Percentiles rank a stretch among this genome's conserved stretches.
Evolutionary conservation across 1,139 yeast species (phyloP).

Genomic region (Candida sanyaensis): DNA sequence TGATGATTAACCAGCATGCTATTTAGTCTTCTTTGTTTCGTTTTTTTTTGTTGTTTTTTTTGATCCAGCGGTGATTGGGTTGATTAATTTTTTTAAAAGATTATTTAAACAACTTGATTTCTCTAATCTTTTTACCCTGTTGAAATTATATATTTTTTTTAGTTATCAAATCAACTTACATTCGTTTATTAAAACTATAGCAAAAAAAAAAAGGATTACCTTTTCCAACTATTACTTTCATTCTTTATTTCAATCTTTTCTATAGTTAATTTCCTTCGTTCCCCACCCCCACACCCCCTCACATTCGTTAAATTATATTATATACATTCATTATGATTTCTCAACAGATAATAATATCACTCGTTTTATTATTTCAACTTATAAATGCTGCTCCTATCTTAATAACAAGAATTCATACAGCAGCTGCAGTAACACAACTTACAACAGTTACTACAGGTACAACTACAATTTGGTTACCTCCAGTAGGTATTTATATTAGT

Average conservation of each 20-base stretch:
- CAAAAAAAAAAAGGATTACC: background rate
- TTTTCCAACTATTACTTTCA: slow-evolving; percentile 3
- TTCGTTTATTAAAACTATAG: slow-evolving; percentile 1
- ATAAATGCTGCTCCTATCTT: slow-evolving; percentile 36
- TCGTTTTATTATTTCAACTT: slow-evolving; percentile 19
- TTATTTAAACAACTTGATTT: background rate
- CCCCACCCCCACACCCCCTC: background rate
- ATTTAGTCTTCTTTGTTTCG: background rate
- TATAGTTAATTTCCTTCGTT: background rate
- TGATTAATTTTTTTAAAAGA: background rate
- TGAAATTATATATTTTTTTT: background rate
- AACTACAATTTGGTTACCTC: slow-evolving; percentile 61
- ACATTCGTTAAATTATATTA: background rate
- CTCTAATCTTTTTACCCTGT: background rate
- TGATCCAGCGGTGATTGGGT: background rate
- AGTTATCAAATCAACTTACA: background rate
- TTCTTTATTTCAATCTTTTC: background rate
- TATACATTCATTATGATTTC: slow-evolving; percentile 5
- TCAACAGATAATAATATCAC: slow-evolving; percentile 1
- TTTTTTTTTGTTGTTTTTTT: too few relatives aligned
- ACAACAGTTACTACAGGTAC: slow-evolving; percentile 59
- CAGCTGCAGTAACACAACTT: slow-evolving; percentile 57
- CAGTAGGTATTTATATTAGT: slow-evolving; percentile 66
- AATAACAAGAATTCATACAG: slow-evolving; percentile 65
- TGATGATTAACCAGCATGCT: slow-evolving; percentile 1